Evolutionary conservation across 2,329 filamentous ascomycete species (phyloP).

Genomic region (Phaeosphaeria sp.): DNA sequence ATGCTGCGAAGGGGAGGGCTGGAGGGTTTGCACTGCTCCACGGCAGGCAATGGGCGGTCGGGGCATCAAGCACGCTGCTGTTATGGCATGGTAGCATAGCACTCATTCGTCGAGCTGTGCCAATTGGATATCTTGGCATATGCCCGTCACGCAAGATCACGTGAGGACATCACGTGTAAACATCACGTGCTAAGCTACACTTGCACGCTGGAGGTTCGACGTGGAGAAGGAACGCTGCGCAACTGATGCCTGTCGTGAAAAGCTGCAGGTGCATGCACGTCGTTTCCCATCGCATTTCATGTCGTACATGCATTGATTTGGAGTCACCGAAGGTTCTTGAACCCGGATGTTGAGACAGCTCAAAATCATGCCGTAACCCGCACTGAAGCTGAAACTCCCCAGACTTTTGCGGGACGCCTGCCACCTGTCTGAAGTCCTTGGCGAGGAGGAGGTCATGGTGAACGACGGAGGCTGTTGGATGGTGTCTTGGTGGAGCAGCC

Average conservation of each 20-base stretch:
- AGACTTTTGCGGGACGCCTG: conserved; percentile 2
- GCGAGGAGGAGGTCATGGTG: neutral
- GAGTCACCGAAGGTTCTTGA: neutral
- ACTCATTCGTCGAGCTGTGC: conserved; percentile 14
- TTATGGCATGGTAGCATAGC: conserved; percentile 18
- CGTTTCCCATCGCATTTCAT: neutral
- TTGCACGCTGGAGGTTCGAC: neutral
- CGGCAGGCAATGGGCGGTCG: conserved; percentile 57
- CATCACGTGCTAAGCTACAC: too few species aligned
- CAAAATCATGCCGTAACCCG: neutral
- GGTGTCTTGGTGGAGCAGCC: neutral
- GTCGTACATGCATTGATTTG: neutral
- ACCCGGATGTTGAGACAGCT: neutral
- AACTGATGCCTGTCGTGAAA: neutral
- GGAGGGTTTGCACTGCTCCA: conserved; percentile 55
- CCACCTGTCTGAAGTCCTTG: neutral
- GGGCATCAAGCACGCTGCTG: conserved; percentile 54
- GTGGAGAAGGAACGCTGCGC: neutral
- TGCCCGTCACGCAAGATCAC: neutral
- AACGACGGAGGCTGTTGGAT: neutral
- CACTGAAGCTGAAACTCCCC: conserved; percentile 4
- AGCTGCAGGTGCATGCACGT: neutral
- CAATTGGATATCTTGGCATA: conserved; percentile 12
- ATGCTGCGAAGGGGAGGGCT: conserved; percentile 50
- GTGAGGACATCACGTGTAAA: neutral